phyloP scores from a whole-genome alignment of 2,329 filamentous ascomycete species.

The Fusarium praegraminearum region DNA sequence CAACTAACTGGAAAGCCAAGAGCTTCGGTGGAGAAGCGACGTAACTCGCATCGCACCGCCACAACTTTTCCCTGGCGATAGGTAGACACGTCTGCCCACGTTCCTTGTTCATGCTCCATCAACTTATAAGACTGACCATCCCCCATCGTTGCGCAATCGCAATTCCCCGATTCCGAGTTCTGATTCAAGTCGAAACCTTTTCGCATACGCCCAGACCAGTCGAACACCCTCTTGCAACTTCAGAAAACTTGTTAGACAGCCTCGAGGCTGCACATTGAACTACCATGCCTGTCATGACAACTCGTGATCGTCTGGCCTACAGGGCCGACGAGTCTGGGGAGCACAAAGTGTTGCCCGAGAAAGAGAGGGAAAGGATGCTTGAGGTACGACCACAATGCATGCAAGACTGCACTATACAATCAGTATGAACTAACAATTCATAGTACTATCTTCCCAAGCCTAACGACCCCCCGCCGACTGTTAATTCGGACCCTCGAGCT shows the following conservation, averaged over 20 bases:
- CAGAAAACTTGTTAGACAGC: slow-evolving; percentile 39
- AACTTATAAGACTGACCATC: slow-evolving; percentile 42
- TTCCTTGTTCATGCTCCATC: slow-evolving; percentile 30
- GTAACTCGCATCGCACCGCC: slow-evolving; percentile 46
- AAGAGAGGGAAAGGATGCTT: slow-evolving; percentile 55
- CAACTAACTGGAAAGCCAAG: slow-evolving; percentile 19
- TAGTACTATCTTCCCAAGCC: slow-evolving; percentile 54
- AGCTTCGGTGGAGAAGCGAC: slow-evolving; percentile 45
- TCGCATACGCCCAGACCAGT: not conserved
- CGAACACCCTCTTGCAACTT: not conserved
- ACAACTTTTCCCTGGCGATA: slow-evolving; percentile 34
- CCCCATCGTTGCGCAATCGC: slow-evolving; percentile 22
- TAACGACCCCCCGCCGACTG: slow-evolving; percentile 50
- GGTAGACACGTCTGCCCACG: slow-evolving; percentile 41
- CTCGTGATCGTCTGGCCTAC: slow-evolving; percentile 55
- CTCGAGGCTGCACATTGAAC: slow-evolving; percentile 47
- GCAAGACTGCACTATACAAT: not conserved
- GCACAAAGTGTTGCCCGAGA: slow-evolving; percentile 52
- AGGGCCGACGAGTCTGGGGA: slow-evolving; percentile 54
- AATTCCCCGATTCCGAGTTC: slow-evolving; percentile 13
- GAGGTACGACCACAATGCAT: slow-evolving; percentile 45
- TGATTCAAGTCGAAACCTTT: not conserved
- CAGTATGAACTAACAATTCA: slow-evolving; percentile 1
- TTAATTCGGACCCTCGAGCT: slow-evolving; percentile 40
- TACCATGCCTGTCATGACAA: slow-evolving; percentile 52